Conservation (phyloP, 2,329 filamentous ascomycete genomes). For the Diaporthe batatas region DNA sequence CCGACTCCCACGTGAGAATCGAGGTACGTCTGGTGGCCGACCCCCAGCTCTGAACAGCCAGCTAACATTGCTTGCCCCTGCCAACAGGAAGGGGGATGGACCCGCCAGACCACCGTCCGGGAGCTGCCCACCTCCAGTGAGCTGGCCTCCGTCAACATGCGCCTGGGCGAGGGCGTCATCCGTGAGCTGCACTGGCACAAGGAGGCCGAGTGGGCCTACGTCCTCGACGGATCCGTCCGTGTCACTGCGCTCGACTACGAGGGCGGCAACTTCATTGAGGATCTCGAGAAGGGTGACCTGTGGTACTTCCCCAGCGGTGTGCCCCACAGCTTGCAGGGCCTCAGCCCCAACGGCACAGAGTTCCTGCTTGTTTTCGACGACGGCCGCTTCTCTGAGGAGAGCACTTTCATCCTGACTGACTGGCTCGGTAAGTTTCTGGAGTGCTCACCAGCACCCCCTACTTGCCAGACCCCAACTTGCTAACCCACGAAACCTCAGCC, state of each 20-base stretch:
- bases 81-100: constrained; percentile 79
- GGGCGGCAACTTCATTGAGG: constrained; percentile 82
- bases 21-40: constrained; percentile 59
- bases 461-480: no score
- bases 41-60: neutral
- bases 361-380: constrained; percentile 65
- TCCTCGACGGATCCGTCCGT: constrained; percentile 77
- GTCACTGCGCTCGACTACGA: constrained; percentile 81
- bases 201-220: constrained; percentile 83
- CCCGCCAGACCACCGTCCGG: constrained; percentile 77
- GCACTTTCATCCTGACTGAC: constrained; percentile 80
- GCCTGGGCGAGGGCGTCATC: constrained; percentile 78
- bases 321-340: constrained; percentile 81
- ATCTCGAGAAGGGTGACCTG: constrained; percentile 80
- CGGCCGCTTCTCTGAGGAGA: constrained; percentile 68
- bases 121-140: constrained; percentile 76
- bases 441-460: neutral
- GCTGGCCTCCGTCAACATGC: constrained; percentile 83
- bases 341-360: constrained; percentile 71
- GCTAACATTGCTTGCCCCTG: neutral
- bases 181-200: constrained; percentile 87
- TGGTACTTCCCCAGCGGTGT: constrained; percentile 87
- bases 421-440: constrained; percentile 71
- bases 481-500: constrained; percentile 53
- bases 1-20: constrained; percentile 73